These are phyloP conservation scores for Aspergillus proliferans DNA, from an alignment of 2,329 filamentous ascomycete species.

Conservation along the genomic window DNA sequence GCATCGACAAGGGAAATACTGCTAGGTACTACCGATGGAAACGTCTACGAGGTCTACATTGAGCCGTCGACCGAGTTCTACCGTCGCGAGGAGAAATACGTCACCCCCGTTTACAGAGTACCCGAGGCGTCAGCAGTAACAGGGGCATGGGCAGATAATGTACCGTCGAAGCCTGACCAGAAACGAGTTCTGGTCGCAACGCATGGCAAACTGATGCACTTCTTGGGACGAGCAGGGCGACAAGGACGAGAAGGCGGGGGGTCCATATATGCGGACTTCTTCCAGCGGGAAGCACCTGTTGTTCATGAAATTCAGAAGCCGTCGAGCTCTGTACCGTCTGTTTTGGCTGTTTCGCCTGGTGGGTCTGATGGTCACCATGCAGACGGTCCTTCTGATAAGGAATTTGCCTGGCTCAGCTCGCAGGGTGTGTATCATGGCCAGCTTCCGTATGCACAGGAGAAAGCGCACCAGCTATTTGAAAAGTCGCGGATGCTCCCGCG, in stretches of 20 bases:
- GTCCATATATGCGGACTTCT: constrained; percentile 79
- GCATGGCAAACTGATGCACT: constrained; percentile 69
- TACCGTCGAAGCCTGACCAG: constrained; percentile 63
- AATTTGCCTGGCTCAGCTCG: constrained; percentile 82
- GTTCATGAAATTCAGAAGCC: constrained; percentile 65
- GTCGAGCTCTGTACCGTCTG: constrained; percentile 55
- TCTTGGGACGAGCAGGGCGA: constrained; percentile 69
- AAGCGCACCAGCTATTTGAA: constrained; percentile 69
- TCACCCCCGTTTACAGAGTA: constrained; percentile 75
- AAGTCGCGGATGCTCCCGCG: constrained; percentile 72
- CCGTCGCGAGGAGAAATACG: constrained; percentile 85
- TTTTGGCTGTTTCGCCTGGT: constrained; percentile 72
- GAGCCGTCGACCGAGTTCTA: constrained; percentile 95
- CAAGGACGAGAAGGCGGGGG: constrained; percentile 70
- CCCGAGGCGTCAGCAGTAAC: constrained; percentile 71
- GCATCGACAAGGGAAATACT: constrained; percentile 92
- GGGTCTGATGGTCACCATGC: constrained; percentile 55
- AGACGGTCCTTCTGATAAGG: constrained; percentile 45
- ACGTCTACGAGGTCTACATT: constrained; percentile 90
- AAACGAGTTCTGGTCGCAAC: constrained; percentile 76
- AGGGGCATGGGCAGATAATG: constrained; percentile 74
- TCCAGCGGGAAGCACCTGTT: constrained; percentile 76
- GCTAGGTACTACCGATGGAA: constrained; percentile 84
- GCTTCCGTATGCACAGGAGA: constrained; percentile 59
- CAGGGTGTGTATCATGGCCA: constrained; percentile 86